Base-by-base conservation (phyloP, 2,329 filamentous ascomycete species). In the Monilinia fructigena region DNA sequence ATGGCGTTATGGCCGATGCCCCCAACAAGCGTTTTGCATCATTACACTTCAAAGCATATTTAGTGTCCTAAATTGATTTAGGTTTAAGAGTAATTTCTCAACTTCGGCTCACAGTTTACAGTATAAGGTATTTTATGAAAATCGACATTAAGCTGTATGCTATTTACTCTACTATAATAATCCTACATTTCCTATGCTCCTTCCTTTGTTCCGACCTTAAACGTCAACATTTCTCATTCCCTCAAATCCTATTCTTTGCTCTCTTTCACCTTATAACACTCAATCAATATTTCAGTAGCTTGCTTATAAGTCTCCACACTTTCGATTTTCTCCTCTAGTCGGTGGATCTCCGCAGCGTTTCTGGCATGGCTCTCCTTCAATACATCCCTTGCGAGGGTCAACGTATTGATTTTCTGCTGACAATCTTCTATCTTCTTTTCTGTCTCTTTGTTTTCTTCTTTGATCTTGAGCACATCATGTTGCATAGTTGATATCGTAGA, bases 1-100 rank as follows among this genome's bases (percentile, higher is more conserved):
- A 26, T 50, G 58, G 45, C 45, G 31, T 61, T 61, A 26, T 61
- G 58, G 14, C 28, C 14, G 45, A 18, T 50, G 58, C 31, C 38
- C 8, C 58, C n/a, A 61, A 61, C 45, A 61, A 61, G 58, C 58
- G 58, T 50, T 50, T 35, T 50, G 58, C 45, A 40, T 38, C 28
- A 50, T 38, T 31, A 20, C 28, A n/a, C 14, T 50, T 61, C 14
- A 50, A 38, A 45, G 58, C 28, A 38, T 18, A 50, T 38, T 50
- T 38, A 26, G 28, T 61, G 42, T 35, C 56, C 42, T 48, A 31
- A 23, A 48, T 23, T n/a, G 8, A 48, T 35, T 45, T 35, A 42
- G 45, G 26, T 10, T 59, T 35, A 16, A 11, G 10, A 42, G 28
- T 35, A n/a, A 48, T 35, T 12, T 26, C 14, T 50, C 38, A 8